phyloP scores from a whole-genome alignment of 345 rosid species.

The Populus simonii region DNA sequence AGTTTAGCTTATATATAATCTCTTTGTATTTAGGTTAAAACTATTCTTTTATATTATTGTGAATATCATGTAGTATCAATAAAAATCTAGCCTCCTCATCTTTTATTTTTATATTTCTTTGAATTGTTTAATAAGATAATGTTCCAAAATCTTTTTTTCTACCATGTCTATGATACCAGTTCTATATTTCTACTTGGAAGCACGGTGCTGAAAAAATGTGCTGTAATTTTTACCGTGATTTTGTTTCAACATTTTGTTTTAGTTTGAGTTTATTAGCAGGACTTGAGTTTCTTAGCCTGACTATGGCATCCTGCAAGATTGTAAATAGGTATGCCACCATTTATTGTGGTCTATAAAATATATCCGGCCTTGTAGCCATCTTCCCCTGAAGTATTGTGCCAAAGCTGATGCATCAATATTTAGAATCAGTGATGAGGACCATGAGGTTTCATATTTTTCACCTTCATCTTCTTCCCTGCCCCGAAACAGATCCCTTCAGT shows the following conservation, averaged over 20 bases:
- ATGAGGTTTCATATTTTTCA: background rate
- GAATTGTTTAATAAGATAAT: background rate
- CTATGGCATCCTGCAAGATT: conserved; percentile 5
- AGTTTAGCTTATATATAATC: too few relatives aligned
- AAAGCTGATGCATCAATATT: background rate
- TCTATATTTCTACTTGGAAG: background rate
- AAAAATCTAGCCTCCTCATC: too few relatives aligned
- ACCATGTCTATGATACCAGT: background rate
- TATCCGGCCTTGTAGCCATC: background rate
- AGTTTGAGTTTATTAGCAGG: conserved; percentile 5
- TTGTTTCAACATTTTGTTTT: conserved; percentile 8
- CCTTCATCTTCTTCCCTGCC: background rate
- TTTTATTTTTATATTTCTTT: too few relatives aligned
- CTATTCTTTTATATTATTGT: too few relatives aligned
- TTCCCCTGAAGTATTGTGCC: background rate
- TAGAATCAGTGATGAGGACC: background rate
- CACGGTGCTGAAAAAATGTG: background rate
- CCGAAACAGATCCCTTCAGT: background rate
- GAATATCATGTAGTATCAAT: too few relatives aligned
- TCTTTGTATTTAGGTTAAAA: too few relatives aligned
- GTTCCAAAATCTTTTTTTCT: background rate
- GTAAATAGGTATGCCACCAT: conserved; percentile 21
- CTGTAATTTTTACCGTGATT: conserved; percentile 9
- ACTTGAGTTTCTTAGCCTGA: background rate
- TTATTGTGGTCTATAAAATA: too few relatives aligned